Evolutionary conservation across 2,329 filamentous ascomycete species (phyloP).

Genomic region (Nectriaceae sp.): DNA sequence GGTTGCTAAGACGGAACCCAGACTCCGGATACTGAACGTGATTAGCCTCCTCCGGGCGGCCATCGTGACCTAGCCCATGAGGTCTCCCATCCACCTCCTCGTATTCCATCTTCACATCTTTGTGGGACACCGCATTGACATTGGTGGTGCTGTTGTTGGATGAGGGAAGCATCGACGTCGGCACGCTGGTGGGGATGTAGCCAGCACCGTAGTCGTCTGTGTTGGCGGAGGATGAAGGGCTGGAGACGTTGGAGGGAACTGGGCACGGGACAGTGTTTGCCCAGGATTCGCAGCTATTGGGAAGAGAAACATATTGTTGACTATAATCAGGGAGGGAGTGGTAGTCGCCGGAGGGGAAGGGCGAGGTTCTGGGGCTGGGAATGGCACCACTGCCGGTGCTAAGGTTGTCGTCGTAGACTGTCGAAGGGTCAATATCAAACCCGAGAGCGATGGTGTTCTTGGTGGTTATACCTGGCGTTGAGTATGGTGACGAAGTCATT

Average conservation of each 20-base stretch:
- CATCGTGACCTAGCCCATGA: slow-evolving; percentile 22
- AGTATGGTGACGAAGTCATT: slow-evolving; percentile 43
- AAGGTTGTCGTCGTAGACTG: slow-evolving; percentile 46
- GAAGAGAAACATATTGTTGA: slow-evolving; percentile 38
- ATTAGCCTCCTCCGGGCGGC: slow-evolving; percentile 27
- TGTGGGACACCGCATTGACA: slow-evolving; percentile 34
- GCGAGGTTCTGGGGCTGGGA: slow-evolving; percentile 47
- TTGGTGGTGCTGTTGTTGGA: slow-evolving; percentile 31
- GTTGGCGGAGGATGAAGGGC: slow-evolving; percentile 51
- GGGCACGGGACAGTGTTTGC: slow-evolving; percentile 45
- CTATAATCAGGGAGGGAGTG: slow-evolving; percentile 44
- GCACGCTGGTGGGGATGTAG: slow-evolving; percentile 53
- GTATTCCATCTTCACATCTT: slow-evolving; percentile 43
- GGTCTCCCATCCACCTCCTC: slow-evolving; percentile 37
- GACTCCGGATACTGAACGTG: slow-evolving; percentile 30
- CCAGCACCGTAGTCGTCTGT: slow-evolving; percentile 47
- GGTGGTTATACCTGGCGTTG: slow-evolving; percentile 38
- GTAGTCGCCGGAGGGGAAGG: slow-evolving; percentile 49
- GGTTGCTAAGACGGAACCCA: slow-evolving; percentile 35
- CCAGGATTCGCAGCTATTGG: slow-evolving; percentile 50
- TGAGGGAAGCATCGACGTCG: slow-evolving; percentile 43
- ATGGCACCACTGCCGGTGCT: slow-evolving; percentile 41
- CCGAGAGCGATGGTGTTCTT: background rate
- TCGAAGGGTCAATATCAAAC: slow-evolving; percentile 11
- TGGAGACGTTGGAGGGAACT: slow-evolving; percentile 51